Percentiles rank a stretch among this genome's conserved stretches.
Evolutionary conservation across 1,139 yeast species (phyloP).

Genomic region (Dujonia santamariae): DNA sequence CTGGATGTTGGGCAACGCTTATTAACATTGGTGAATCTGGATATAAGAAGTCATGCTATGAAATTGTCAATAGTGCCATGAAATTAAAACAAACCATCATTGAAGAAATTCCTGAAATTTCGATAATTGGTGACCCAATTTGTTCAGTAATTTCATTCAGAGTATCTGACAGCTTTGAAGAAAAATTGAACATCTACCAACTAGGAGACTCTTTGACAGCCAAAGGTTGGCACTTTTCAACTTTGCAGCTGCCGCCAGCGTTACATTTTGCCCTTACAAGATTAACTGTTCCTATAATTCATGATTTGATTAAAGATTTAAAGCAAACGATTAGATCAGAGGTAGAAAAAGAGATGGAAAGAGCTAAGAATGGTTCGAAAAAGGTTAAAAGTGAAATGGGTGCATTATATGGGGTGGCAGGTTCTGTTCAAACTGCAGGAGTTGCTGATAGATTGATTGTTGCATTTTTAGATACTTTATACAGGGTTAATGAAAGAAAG

Average conservation of each 20-base stretch:
- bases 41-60: slow-evolving; percentile 61
- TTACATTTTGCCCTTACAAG: slow-evolving; percentile 85
- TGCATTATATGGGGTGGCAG: slow-evolving; percentile 93
- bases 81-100: slow-evolving; percentile 49
- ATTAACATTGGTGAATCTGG: slow-evolving; percentile 78
- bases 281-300: slow-evolving; percentile 61
- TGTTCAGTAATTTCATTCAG: slow-evolving; percentile 80
- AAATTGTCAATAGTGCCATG: slow-evolving; percentile 66
- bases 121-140: slow-evolving; percentile 80
- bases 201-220: slow-evolving; percentile 65
- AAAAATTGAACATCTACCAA: slow-evolving; percentile 61
- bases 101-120: slow-evolving; percentile 49
- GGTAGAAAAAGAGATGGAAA: slow-evolving; percentile 23
- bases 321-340: slow-evolving; percentile 45
- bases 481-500: slow-evolving; percentile 33
- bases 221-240: slow-evolving; percentile 86
- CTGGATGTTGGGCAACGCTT: slow-evolving; percentile 96
- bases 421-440: slow-evolving; percentile 78
- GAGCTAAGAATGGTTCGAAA: slow-evolving; percentile 11
- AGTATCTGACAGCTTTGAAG: slow-evolving; percentile 28
- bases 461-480: slow-evolving; percentile 77
- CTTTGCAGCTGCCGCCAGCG: slow-evolving; percentile 88
- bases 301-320: slow-evolving; percentile 58
- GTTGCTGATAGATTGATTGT: slow-evolving; percentile 79
- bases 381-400: slow-evolving; percentile 58